Evolutionary conservation across 345 rosid species (phyloP).

Genomic region (Xanthoceras sorbifolium): DNA sequence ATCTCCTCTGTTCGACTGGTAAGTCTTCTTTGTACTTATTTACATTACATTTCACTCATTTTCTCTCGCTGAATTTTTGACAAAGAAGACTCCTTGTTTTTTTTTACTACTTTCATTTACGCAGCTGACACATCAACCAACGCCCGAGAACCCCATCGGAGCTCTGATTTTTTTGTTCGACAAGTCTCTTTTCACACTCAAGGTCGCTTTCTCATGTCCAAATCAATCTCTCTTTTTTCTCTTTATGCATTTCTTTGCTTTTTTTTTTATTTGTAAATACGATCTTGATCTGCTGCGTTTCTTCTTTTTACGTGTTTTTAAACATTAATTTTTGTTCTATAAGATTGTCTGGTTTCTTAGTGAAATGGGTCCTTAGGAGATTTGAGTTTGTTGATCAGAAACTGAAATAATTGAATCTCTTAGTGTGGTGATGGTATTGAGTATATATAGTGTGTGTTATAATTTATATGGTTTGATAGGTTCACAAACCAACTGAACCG

Average conservation of each 20-base stretch:
- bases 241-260: not conserved
- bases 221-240: not conserved
- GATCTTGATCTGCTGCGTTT: constrained; percentile 3
- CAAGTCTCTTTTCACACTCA: not conserved
- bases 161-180: not conserved
- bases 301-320: not conserved
- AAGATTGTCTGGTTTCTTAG: not conserved
- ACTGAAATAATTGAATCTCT: not conserved
- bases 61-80: too few species aligned
- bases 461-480: too few species aligned
- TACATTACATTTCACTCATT: too few species aligned
- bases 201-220: constrained; percentile 17
- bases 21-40: too few species aligned
- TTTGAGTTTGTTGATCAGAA: not conserved
- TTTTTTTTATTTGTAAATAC: not conserved
- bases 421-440: not conserved
- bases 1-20: too few species aligned
- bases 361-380: not conserved
- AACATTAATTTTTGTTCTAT: not conserved
- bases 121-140: not conserved
- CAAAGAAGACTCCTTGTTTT: too few species aligned
- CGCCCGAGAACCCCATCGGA: not conserved
- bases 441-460: too few species aligned
- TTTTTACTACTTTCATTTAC: not conserved
- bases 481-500: too few species aligned